A percentile compares a stretch with the other conserved stretches of the same genome.
phyloP scores from a whole-genome alignment of 305 asterid species.

The Striga hermonthica region DNA sequence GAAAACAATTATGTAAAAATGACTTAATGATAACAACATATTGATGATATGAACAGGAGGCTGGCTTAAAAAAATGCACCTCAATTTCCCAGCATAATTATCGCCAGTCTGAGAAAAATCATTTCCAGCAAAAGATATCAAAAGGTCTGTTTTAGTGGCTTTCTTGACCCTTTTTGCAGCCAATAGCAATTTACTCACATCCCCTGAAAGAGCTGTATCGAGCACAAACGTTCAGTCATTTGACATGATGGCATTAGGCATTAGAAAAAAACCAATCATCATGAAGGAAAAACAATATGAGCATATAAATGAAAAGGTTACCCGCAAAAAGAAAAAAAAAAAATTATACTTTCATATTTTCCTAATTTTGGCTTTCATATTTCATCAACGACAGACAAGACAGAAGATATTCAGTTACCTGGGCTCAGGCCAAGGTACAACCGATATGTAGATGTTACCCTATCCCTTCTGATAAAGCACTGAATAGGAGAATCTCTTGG shows the following conservation, averaged over 20 bases:
- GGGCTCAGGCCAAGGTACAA: constrained; percentile 72
- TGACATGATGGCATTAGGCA: constrained; percentile 2
- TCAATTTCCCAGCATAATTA: constrained; percentile 56
- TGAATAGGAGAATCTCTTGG: constrained; percentile 70
- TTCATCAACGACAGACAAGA: constrained; percentile 9
- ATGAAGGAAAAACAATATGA: background rate
- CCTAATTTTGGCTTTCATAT: too few species aligned
- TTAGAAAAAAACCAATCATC: background rate
- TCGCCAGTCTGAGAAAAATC: constrained; percentile 60
- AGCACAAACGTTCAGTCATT: constrained; percentile 21
- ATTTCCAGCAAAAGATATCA: constrained; percentile 55
- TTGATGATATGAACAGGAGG: constrained; percentile 3
- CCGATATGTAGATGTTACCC: constrained; percentile 56
- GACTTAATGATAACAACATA: constrained; percentile 3
- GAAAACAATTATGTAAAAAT: background rate
- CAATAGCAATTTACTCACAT: constrained; percentile 53
- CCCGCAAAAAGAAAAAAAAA: background rate
- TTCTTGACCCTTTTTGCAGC: constrained; percentile 64
- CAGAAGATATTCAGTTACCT: constrained; percentile 40
- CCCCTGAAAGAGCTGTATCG: constrained; percentile 59
- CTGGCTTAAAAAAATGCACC: constrained; percentile 36
- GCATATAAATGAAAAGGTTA: background rate
- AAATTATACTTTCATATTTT: background rate
- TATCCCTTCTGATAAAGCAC: constrained; percentile 72
- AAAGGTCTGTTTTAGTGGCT: constrained; percentile 56